Evolutionary conservation across 2,329 filamentous ascomycete genomes (phyloP), one percentile per base, ranked within the genome.

Genomic region (Plectosphaerella plurivora): DNA sequence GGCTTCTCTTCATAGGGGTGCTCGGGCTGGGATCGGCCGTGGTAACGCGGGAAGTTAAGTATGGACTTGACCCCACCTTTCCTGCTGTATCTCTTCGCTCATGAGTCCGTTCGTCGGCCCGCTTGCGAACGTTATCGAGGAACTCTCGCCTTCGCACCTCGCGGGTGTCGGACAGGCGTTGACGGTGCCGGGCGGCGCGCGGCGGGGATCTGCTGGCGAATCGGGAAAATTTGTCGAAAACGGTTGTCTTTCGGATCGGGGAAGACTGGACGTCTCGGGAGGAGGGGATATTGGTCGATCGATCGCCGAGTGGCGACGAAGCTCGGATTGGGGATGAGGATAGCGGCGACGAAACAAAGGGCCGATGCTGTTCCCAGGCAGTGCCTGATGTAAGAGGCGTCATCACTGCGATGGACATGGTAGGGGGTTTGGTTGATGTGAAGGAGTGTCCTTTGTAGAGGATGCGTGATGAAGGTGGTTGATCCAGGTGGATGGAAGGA

Each of bases 121-220:
- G 77, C 60, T 83, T 78, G 53, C 82, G 75, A 16, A 88, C 83
- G 49, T 78, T 87, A 63, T 84, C 82, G 54, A 93, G 70, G 60
- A 93, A 93, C 52, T 87, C 72, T 33, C 81, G 79, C 46, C 88
- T 75, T 53, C 89, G 73, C 51, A 79, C 74, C 63, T 89, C 84
- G 51, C 84, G 81, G 1, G 76, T 74, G 16, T 81, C 82, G 16
- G 41, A 4, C 18, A 9, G 5, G 4, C 41, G 41, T 5, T 44
- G n/a, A 2, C 16, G 41, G n/a, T 18, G 18, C 11, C 18, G 41
- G n/a, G 41, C 16, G 16, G 16, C 7, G n/a, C 16, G 41, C 3
- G 41, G 18, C n/a, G 41, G 11, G 14, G 37, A 15, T 20, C 22
- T 16, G 18, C 18, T 16, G 41, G 41, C 41, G 9, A 18, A 44